Evolutionary conservation across 192 early-diverging fungal genomes (phyloP).

Genomic region (Coemansia asiatica): DNA sequence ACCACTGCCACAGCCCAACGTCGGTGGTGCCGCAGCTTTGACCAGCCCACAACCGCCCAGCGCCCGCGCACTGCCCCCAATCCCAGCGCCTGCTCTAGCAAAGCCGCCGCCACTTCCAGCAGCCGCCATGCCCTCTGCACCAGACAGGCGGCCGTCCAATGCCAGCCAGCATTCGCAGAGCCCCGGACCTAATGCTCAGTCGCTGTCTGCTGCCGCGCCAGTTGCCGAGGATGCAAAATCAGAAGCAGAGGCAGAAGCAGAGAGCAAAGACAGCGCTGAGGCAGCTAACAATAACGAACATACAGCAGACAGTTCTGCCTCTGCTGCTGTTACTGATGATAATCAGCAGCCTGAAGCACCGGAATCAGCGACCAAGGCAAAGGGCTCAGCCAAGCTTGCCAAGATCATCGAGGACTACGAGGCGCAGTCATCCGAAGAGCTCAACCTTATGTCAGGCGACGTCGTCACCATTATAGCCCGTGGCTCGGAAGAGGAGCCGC

Average conservation of each 20-base stretch:
- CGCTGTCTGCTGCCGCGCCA: slow-evolving; percentile 3
- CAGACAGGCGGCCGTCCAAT: slow-evolving; percentile 19
- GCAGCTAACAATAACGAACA: slow-evolving; percentile 6
- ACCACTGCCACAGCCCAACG: slow-evolving; percentile 41
- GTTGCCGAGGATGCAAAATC: not conserved
- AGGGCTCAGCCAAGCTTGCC: slow-evolving; percentile 51
- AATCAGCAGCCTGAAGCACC: not conserved
- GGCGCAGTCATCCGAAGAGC: slow-evolving; percentile 62
- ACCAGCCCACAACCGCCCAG: slow-evolving; percentile 20
- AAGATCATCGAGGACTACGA: slow-evolving; percentile 73
- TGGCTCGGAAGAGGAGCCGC: slow-evolving; percentile 53
- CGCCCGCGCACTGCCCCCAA: slow-evolving; percentile 22
- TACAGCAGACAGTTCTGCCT: not conserved
- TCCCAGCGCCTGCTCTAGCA: slow-evolving; percentile 17
- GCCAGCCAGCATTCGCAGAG: slow-evolving; percentile 1
- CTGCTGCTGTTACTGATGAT: not conserved
- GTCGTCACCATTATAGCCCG: slow-evolving; percentile 70
- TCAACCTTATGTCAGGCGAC: slow-evolving; percentile 65
- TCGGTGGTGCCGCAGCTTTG: not conserved
- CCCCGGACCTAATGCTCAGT: not conserved
- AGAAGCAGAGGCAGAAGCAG: not conserved
- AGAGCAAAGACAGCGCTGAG: slow-evolving; percentile 6
- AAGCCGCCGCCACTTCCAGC: slow-evolving; percentile 24
- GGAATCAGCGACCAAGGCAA: slow-evolving; percentile 15
- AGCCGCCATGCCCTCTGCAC: slow-evolving; percentile 12